A percentile compares a stretch with the other conserved stretches of the same genome.
Evolutionary conservation across 2,329 filamentous ascomycete genomes (phyloP).

Genomic region (Colletotrichum agaves): DNA sequence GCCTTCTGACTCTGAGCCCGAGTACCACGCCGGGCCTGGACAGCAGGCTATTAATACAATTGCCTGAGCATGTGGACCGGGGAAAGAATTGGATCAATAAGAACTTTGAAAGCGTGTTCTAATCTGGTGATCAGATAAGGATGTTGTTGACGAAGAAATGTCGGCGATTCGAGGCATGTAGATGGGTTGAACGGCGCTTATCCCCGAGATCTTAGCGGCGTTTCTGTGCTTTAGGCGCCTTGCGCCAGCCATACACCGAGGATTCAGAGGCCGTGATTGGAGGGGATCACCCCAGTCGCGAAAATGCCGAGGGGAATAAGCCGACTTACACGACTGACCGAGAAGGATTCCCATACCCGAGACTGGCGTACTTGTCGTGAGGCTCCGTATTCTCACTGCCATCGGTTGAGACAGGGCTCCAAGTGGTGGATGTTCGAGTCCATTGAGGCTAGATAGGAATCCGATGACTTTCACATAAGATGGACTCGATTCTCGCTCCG

Average conservation of each 20-base stretch:
- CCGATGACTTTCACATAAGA: background rate
- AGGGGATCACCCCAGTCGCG: fast-evolving
- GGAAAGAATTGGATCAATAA: background rate
- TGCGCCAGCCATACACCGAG: slow-evolving; percentile 30
- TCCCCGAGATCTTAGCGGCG: slow-evolving; percentile 22
- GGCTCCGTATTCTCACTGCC: background rate
- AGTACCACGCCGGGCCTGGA: background rate
- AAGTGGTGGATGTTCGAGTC: background rate
- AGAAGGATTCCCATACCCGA: background rate
- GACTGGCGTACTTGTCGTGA: background rate
- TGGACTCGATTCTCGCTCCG: background rate
- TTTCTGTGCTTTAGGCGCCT: background rate
- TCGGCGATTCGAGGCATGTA: background rate
- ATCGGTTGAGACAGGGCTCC: background rate
- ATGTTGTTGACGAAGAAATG: background rate
- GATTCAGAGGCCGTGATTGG: background rate
- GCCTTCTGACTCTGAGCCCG: slow-evolving; percentile 23
- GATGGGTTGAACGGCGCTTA: slow-evolving; percentile 5
- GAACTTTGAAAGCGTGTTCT: background rate
- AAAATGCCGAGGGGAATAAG: slow-evolving; percentile 10
- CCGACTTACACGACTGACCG: slow-evolving; percentile 28
- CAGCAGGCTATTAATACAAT: background rate
- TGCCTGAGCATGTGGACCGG: background rate
- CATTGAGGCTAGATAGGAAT: background rate
- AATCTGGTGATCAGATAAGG: slow-evolving; percentile 28